Evolutionary conservation across 2,329 filamentous ascomycete genomes (phyloP), one percentile per base, ranked within the genome.

Genomic region (Beauveria caledonica): DNA sequence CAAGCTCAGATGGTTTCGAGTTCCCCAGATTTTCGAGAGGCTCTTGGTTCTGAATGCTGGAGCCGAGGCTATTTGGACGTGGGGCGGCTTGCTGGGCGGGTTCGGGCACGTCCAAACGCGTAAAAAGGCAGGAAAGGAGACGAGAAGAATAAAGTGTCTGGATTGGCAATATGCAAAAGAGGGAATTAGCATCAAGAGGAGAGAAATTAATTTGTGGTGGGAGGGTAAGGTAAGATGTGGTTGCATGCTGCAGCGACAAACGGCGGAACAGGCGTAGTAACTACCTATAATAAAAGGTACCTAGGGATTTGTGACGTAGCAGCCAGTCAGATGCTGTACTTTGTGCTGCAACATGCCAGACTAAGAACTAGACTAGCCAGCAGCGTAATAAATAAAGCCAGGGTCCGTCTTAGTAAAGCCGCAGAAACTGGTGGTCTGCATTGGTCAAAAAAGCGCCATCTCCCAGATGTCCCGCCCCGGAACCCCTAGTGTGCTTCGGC

Each of bases 211-310:
- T 44, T 39, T 27, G 44, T 50, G 46, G 55, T 58, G 55, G 56
- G 56, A 58, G 56, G 56, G 56, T 51, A 58, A 58, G 56, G 56
- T 51, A 33, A 58, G 56, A 58, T 58, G 56, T 44, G 33, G 45
- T 49, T 58, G 23, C 29, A 44, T 48, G 54, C 54, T 48, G 44
- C 54, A 48, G 54, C 53, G 53, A 56, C 54, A 49, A 36, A 57
- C 54, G 54, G 27, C 29, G 19, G 54, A 36, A 23, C 9, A 21
- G 9, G 15, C 36, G 19, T 9, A 21, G 51, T 13, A n/a, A 17
- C 15, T 39, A 39, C n/a, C n/a, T n/a, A n/a, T n/a, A n/a, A n/a
- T n/a, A n/a, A n/a, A n/a, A n/a, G 36, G 36, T 39, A 39, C 33
- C 33, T n/a, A 15, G 27, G 49, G 29, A 27, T n/a, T 10, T 36